Evolutionary conservation across 345 rosid genomes (phyloP).

Genomic region (Camelina neglecta): DNA sequence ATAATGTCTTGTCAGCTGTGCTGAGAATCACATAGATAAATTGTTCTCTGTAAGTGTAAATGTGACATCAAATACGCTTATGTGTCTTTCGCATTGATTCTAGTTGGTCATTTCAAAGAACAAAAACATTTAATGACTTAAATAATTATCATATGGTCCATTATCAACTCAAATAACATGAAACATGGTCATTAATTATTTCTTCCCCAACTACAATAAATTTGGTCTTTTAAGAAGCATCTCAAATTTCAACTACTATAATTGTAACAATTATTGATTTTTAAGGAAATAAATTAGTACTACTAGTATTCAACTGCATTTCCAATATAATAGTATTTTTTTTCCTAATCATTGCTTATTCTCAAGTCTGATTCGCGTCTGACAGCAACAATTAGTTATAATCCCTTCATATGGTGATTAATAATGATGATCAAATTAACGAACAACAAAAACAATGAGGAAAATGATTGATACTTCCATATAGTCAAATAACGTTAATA

Average conservation of each 20-base stretch:
- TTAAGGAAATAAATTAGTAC: constrained; percentile 11
- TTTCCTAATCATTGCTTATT: constrained; percentile 32
- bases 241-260: constrained; percentile 23
- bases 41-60: background rate
- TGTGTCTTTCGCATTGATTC: constrained; percentile 33
- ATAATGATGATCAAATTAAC: constrained; percentile 15
- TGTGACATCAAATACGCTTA: constrained; percentile 34
- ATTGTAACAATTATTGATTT: constrained; percentile 25
- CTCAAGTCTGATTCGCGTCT: constrained; percentile 29
- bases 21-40: background rate
- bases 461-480: constrained; percentile 15
- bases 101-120: constrained; percentile 39
- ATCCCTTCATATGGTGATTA: constrained; percentile 31
- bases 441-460: constrained; percentile 34
- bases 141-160: constrained; percentile 9
- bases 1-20: constrained; percentile 17
- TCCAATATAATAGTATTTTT: background rate
- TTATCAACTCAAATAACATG: constrained; percentile 34
- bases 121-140: constrained; percentile 23
- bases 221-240: background rate
- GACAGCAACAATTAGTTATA: constrained; percentile 34
- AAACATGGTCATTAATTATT: constrained; percentile 22
- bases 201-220: constrained; percentile 7
- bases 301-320: constrained; percentile 13
- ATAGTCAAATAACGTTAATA: background rate